Evolutionary conservation across 1,139 yeast genomes (phyloP).

Genomic region (Yueomyces sp.): DNA sequence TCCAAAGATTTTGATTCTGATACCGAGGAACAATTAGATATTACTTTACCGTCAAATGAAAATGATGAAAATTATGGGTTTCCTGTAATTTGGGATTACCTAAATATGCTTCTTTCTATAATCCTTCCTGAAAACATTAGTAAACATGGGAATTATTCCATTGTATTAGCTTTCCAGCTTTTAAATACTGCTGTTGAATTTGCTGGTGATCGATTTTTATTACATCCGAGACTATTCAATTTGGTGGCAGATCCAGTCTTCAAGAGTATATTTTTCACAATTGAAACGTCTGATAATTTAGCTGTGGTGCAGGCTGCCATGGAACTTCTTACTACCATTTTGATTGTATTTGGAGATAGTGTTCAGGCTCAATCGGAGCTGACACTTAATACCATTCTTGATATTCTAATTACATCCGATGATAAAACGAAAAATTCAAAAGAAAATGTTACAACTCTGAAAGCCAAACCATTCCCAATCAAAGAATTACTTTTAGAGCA

Average conservation of each 20-base stretch:
- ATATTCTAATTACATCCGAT: slow-evolving; percentile 34
- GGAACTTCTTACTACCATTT: slow-evolving; percentile 56
- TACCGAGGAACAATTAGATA: neutral
- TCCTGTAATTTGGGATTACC: slow-evolving; percentile 26
- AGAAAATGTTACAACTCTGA: neutral
- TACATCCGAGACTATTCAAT: slow-evolving; percentile 52
- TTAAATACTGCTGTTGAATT: slow-evolving; percentile 73
- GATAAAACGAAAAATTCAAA: slow-evolving; percentile 26
- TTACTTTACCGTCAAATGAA: neutral
- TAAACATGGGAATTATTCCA: slow-evolving; percentile 76
- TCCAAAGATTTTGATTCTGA: slow-evolving; percentile 1
- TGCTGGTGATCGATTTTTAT: slow-evolving; percentile 52
- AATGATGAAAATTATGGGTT: slow-evolving; percentile 22
- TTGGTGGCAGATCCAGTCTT: slow-evolving; percentile 67
- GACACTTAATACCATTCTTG: slow-evolving; percentile 44
- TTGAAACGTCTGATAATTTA: slow-evolving; percentile 54
- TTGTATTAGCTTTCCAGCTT: slow-evolving; percentile 67
- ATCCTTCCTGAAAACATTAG: slow-evolving; percentile 70
- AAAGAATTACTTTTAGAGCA: slow-evolving; percentile 79
- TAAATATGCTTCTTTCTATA: slow-evolving; percentile 66
- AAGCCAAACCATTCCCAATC: slow-evolving; percentile 17
- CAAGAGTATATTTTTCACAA: slow-evolving; percentile 66
- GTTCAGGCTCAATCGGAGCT: slow-evolving; percentile 59
- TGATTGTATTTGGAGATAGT: slow-evolving; percentile 42
- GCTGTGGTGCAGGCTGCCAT: slow-evolving; percentile 61